Conservation (phyloP, 1,284 basidiomycete species). For the Marasmius fiardii region DNA sequence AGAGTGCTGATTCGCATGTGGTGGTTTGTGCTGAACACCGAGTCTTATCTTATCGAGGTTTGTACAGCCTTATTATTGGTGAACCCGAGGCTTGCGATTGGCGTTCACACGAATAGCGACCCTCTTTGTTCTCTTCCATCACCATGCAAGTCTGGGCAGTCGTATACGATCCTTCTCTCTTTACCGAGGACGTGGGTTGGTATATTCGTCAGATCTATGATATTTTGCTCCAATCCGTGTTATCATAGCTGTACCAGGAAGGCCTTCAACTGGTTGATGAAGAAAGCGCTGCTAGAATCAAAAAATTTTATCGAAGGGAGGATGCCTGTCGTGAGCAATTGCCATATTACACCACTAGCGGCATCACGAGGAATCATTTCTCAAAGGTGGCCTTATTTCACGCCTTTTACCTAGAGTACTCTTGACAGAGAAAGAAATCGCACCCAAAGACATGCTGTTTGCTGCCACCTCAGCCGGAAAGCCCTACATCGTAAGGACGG, state of each 20-base stretch:
- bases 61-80: too few species aligned
- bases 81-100: too few species aligned
- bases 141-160: constrained; percentile 65
- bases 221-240: neutral
- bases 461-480: constrained; percentile 60
- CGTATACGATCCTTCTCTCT: constrained; percentile 40
- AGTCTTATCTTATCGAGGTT: neutral
- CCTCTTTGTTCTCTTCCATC: constrained; percentile 9
- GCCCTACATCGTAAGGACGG: constrained; percentile 63
- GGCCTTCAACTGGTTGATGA: constrained; percentile 55
- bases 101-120: too few species aligned
- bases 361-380: constrained; percentile 7
- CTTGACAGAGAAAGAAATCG: constrained; percentile 52
- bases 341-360: neutral
- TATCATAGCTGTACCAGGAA: constrained; percentile 52
- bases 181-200: constrained; percentile 53
- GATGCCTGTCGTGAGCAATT: constrained; percentile 65
- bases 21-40: neutral
- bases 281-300: constrained; percentile 50
- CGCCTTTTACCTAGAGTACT: constrained; percentile 63
- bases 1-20: neutral
- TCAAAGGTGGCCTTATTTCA: constrained; percentile 67
- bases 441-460: constrained; percentile 46
- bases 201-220: neutral
- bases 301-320: constrained; percentile 62